Evolutionary conservation across 306 rosid species (phyloP), one percentile per base, ranked within the genome.

Genomic region (Malus sylvestris): DNA sequence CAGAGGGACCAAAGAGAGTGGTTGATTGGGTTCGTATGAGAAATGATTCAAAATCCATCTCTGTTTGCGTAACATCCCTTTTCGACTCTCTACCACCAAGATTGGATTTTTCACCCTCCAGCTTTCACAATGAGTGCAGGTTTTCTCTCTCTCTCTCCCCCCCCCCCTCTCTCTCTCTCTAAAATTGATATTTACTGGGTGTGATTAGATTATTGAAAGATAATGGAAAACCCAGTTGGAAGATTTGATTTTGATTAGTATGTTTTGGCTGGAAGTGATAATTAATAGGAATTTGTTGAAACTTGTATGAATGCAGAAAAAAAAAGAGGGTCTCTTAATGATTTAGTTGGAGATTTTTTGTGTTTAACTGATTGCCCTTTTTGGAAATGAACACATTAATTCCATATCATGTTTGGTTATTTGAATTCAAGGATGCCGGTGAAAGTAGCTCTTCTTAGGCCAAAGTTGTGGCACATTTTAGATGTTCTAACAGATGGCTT

Each of bases 91-190:
- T 35, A 32, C 53, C 30, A 27, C 68, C 25, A 40, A 18, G 35
- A 25, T 64, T 27, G 13, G 22, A 45, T 49, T 71, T 61, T 44
- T 53, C 44, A 7, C 33, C 46, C 40, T 32, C 15, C 15, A 83
- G 62, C 42, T 71, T 81, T 76, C 63, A 14, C 68, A 68, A 89
- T 89, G 93, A 84, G 93, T 70, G 87, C 90, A 80, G 93, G 90
- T 84, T 73, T n/a, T 29, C 32, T 61, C 45, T 49, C 27, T 53
- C 25, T 49, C 51, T 65, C 45, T 30, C 25, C 40, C 7, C 40
- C 7, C 23, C 51, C 32, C 59, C 4, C 52, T 11, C 51, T 38
- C 51, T 66, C 70, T 38, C 51, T 62, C 67, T 63, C 67, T 6
- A 15, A 49, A 49, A 49, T 49, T 49, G 55, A 49, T 57, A 57